Conservation (phyloP, 345 rosid species). For the Lenwebbia sp. region DNA sequence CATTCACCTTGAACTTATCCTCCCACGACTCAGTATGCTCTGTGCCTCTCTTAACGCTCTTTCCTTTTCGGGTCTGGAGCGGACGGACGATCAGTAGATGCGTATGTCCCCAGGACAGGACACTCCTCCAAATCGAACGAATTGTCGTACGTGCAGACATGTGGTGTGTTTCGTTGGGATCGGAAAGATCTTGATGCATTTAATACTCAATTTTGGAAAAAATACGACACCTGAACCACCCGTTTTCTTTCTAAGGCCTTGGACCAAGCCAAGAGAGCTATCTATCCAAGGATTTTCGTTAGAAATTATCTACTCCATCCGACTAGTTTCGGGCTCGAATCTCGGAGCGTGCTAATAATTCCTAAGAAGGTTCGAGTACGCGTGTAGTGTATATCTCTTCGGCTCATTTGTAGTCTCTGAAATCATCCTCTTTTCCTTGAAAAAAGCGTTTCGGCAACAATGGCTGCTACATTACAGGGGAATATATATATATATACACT, state of each 20-base stretch:
- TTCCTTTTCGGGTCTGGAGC: background rate
- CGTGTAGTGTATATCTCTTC: no score
- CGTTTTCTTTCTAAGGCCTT: background rate
- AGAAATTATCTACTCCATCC: no score
- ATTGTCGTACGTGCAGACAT: background rate
- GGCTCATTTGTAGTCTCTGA: background rate
- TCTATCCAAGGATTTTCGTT: no score
- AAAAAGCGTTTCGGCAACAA: background rate
- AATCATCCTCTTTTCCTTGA: background rate
- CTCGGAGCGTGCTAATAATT: background rate
- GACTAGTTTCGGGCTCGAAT: no score
- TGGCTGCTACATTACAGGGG: background rate
- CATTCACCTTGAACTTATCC: no score
- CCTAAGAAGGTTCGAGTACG: background rate
- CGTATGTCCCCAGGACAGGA: no score
- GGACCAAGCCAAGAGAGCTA: background rate
- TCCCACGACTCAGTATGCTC: background rate
- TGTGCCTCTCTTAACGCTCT: background rate
- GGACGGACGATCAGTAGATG: no score
- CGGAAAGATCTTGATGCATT: background rate
- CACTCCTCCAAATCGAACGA: no score
- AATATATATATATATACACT: background rate
- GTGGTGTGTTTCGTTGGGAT: background rate
- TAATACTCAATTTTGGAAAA: background rate
- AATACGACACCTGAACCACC: background rate